Evolutionary conservation across 352 stramenopile genomes (phyloP).

Genomic region (Pythium periplocum): DNA sequence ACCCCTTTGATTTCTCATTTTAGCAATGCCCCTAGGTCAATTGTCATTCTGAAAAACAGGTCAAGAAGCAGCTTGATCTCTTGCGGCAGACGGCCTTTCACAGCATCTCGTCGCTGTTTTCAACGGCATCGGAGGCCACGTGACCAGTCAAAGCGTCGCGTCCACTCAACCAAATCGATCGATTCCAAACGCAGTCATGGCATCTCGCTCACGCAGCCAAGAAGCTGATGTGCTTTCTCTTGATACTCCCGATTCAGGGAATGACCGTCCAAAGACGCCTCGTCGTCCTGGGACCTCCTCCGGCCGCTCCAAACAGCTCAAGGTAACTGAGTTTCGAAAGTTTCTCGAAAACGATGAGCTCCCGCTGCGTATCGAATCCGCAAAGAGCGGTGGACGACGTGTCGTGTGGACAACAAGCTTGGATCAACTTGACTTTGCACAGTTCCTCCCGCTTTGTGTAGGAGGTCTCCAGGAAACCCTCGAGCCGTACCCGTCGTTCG

Average conservation of each 20-base stretch:
- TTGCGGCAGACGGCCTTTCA: constrained; percentile 61
- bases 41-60: constrained; percentile 51
- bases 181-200: neutral
- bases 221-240: neutral
- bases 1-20: neutral
- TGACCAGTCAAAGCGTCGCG: constrained; percentile 1
- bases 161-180: constrained; percentile 3
- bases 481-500: constrained; percentile 70
- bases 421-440: constrained; percentile 57
- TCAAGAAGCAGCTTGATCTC: constrained; percentile 64
- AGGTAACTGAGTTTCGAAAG: constrained; percentile 67
- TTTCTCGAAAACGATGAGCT: constrained; percentile 67
- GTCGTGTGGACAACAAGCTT: constrained; percentile 52
- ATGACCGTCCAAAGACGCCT: constrained; percentile 13
- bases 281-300: constrained; percentile 40
- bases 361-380: constrained; percentile 46
- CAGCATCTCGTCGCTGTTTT: constrained; percentile 54
- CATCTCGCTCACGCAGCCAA: neutral
- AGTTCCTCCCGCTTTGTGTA: constrained; percentile 71
- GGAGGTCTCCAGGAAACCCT: constrained; percentile 64
- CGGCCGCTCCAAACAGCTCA: constrained; percentile 38
- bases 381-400: constrained; percentile 22
- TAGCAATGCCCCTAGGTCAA: constrained; percentile 18
- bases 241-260: neutral
- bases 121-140: constrained; percentile 17